Base-by-base conservation (phyloP, 768 basidiomycete species). In the Boletus bicolor region DNA sequence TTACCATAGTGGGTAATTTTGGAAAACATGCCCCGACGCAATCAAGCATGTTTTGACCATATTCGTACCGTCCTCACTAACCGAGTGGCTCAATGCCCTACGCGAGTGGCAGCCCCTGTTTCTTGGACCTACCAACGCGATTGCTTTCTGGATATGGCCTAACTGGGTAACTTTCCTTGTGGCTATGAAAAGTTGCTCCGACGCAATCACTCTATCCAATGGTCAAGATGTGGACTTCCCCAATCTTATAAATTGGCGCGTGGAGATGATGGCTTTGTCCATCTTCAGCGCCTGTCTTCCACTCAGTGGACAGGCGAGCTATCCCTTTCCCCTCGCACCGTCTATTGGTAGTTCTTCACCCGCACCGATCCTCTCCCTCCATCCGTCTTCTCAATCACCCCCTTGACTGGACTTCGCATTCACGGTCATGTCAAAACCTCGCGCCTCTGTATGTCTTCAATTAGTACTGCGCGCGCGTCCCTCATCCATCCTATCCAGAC, bases 171-270 rank as follows among this genome's bases (percentile, higher is more conserved):
- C 58, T 54, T 58, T 63, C 37, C 30, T 28, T 59, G 60, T 56
- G 63, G 57, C 51, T 54, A 43, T 58, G 54, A 42, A 59, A 51
- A 26, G 51, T 54, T 57, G 41, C 41, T 63, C 44, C 45, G 49
- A 71, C 54, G 60, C 70, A 72, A 70, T 72, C 68, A 57, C 38
- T 21, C 49, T 44, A 9, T 55, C 41, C 47, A 55, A 36, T 56
- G 59, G 58, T 46, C 59, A 59, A 44, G 49, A 21, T 50, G 58
- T 59, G 49, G 56, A 59, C 46, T 1, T 37, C n/a, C 32, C 15
- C 49, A 32, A 42, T 24, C 7, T 28, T 57, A 66, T 61, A 70
- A 72, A 70, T 49, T 41, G 51, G 12, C 48, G 19, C 43, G 36
- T 58, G 56, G 36, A 34, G 4, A n/a, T n/a, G 36, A 56, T 48